Evolutionary conservation across 495 filamentous ascomycete species (phyloP).

Genomic region (Usnea hakonensis): DNA sequence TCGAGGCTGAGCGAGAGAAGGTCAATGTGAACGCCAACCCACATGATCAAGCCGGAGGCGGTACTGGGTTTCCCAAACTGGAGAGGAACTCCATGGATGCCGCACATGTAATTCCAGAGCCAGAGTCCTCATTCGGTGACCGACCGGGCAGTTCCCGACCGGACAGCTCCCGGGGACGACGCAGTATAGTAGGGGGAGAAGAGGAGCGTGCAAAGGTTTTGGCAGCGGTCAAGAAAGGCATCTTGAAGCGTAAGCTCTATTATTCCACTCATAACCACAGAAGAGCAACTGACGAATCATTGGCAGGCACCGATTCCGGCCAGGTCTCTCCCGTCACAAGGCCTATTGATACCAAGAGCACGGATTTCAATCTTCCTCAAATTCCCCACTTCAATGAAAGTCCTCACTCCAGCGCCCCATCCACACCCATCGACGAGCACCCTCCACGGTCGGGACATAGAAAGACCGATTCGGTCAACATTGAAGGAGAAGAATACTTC

Average conservation of each 20-base stretch:
- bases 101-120: constrained; percentile 32
- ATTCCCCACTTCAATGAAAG: constrained; percentile 62
- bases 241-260: constrained; percentile 75
- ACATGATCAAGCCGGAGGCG: constrained; percentile 59
- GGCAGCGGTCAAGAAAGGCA: constrained; percentile 84
- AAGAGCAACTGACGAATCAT: constrained; percentile 20
- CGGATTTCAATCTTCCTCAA: constrained; percentile 45
- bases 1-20: constrained; percentile 83
- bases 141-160: constrained; percentile 26
- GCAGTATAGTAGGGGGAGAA: constrained; percentile 87
- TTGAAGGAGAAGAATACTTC: constrained; percentile 85
- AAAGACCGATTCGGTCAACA: constrained; percentile 57
- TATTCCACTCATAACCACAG: neutral
- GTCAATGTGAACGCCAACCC: constrained; percentile 71
- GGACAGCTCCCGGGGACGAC: constrained; percentile 49
- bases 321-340: constrained; percentile 58
- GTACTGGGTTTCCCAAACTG: constrained; percentile 81
- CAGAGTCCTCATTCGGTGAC: constrained; percentile 44
- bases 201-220: constrained; percentile 85
- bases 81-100: constrained; percentile 71
- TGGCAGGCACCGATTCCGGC: constrained; percentile 55
- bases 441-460: constrained; percentile 45
- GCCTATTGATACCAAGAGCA: constrained; percentile 43
- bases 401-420: constrained; percentile 72
- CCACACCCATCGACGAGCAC: constrained; percentile 69